Evolutionary conservation across 371 early-diverging fungal species (phyloP).

Genomic region (Dentiscutata heterogama): DNA sequence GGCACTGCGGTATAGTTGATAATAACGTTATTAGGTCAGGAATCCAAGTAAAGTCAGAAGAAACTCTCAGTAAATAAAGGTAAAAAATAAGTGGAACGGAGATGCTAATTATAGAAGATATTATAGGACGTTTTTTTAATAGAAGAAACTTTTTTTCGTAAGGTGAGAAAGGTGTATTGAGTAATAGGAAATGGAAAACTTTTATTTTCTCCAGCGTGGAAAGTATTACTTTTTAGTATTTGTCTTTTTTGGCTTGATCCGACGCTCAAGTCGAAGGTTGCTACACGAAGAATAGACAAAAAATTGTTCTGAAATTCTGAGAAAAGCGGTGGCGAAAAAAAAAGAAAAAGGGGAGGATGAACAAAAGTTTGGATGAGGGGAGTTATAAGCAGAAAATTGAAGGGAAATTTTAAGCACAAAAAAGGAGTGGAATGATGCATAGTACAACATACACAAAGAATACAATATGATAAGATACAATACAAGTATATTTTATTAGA

Average conservation of each 20-base stretch:
- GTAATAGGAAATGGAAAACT: not conserved
- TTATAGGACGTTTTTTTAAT: not conserved
- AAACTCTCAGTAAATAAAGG: not conserved
- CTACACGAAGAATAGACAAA: not conserved
- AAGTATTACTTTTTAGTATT: not conserved
- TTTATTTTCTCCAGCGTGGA: conserved; percentile 25
- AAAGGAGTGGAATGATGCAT: not conserved
- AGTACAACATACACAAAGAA: not conserved
- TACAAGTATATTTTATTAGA: conserved; percentile 3
- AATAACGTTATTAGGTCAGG: not conserved
- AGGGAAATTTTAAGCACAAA: not conserved
- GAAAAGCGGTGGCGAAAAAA: not conserved
- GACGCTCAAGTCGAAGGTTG: not conserved
- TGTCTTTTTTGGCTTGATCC: not conserved
- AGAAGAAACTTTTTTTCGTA: not conserved
- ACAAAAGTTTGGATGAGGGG: no score
- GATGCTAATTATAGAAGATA: not conserved
- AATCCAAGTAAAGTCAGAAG: not conserved
- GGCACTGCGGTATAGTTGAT: not conserved
- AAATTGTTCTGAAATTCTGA: not conserved
- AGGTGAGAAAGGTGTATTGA: not conserved
- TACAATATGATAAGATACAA: not conserved
- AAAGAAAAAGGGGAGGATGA: not conserved
- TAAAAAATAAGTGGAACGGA: not conserved
- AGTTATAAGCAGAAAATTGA: not conserved